Base-by-base conservation (phyloP, 78 protist species). In the Dictyostelium citrinum region DNA sequence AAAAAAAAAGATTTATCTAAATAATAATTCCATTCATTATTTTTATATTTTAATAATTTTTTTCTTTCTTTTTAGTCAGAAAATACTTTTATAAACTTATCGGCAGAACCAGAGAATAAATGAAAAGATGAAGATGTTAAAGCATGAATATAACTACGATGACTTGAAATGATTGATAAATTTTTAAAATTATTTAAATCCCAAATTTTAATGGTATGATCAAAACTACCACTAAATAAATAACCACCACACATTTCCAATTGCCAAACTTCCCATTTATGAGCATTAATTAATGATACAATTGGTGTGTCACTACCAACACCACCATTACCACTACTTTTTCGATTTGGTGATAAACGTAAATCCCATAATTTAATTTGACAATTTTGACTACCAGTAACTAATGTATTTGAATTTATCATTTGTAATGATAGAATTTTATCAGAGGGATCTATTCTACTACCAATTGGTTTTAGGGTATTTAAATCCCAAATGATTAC, bases 211-310 rank as follows among this genome's bases (percentile, higher is more conserved):
- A 91, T 91, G 0, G 90, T 91, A 27, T 91, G 95, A 70, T 91
- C 95, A 51, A 91, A 91, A 5, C 90, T 82, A 14, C 95, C 95
- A 74, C 90, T 82, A 61, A 91, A 91, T 33, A 91, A 39, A 58
- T 82, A 81, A 3, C 81, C 86, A 41, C 90, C 95, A 51, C 90
- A 91, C 77, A 82, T 82, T 29, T 70, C 24, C 16, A 91, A 39
- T 82, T 91, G 95, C 95, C 95, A 91, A 5, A 91, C 95, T 8
- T 91, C 95, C 95, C 95, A 91, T 45, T 82, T 91, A 27, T 91
- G 95, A 8, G 83, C 90, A 43, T 80, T 91, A 11, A 35, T 11
- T 3, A 76, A 39, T 4, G 70, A 71, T 20, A 49, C 74, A 0
- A 70, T 81, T 24, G 41, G 70, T 11, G 72, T 55, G 5, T 55